Percentiles rank a stretch among this genome's conserved stretches.
These are phyloP conservation scores for Monilinia fructicola DNA, from an alignment of 2,329 filamentous ascomycete species.

Conservation along the genomic window DNA sequence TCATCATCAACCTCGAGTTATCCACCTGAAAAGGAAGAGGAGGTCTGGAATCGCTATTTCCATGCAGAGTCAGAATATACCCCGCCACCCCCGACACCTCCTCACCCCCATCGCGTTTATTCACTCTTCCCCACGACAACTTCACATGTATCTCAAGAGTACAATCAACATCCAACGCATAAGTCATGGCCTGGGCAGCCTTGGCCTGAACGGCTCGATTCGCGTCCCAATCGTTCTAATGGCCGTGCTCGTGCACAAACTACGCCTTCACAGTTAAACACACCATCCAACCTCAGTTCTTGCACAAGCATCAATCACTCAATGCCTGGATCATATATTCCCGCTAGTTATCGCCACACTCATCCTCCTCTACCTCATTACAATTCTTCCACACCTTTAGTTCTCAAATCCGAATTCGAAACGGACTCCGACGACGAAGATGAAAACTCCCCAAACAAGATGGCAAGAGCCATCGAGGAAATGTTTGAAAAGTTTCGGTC, in stretches of 20 bases:
- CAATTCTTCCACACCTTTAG: constrained; percentile 11
- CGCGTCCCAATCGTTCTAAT: constrained; percentile 10
- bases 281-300: constrained; percentile 10
- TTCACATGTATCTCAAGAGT: neutral
- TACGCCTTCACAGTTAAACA: constrained; percentile 1
- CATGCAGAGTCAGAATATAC: neutral
- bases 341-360: constrained; percentile 1
- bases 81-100: neutral
- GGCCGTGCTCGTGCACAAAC: constrained; percentile 19
- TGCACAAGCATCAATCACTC: neutral
- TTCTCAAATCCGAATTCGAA: constrained; percentile 20
- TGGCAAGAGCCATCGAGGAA: constrained; percentile 23
- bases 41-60: constrained; percentile 23
- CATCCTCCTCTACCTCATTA: constrained; percentile 3
- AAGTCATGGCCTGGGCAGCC: constrained; percentile 17
- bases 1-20: constrained; percentile 23
- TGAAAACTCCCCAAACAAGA: constrained; percentile 17
- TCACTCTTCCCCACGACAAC: constrained; percentile 14
- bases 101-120: constrained; percentile 8
- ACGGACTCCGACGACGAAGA: constrained; percentile 22
- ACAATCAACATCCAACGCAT: constrained; percentile 19
- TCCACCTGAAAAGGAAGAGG: constrained; percentile 14
- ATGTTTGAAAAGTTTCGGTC: constrained; percentile 22
- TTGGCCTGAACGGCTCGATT: constrained; percentile 23
- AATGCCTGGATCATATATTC: constrained; percentile 8